phyloP scores from a whole-genome alignment of 805 yeast species.

The Barnettozyma pratensis region DNA sequence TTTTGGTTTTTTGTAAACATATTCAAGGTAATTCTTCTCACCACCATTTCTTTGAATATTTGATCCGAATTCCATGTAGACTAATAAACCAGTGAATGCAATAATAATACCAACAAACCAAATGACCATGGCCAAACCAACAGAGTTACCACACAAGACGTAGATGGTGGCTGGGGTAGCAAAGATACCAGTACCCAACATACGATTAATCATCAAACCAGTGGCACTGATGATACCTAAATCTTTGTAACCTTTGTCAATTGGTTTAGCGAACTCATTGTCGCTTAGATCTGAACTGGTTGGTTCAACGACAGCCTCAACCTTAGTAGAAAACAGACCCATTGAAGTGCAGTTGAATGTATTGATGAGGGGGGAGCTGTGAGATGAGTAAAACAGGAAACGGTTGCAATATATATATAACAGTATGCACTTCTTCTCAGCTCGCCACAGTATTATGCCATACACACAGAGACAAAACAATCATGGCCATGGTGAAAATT shows the following conservation, averaged over 20 bases:
- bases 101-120: slow-evolving; percentile 75
- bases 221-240: slow-evolving; percentile 55
- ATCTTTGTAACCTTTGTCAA: slow-evolving; percentile 37
- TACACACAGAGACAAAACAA: no score
- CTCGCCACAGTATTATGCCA: not conserved
- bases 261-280: slow-evolving; percentile 27
- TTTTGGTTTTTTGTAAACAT: slow-evolving; percentile 60
- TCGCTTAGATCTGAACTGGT: slow-evolving; percentile 13
- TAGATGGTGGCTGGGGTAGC: slow-evolving; percentile 60
- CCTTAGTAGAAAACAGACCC: not conserved
- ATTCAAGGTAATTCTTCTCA: slow-evolving; percentile 77
- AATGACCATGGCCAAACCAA: slow-evolving; percentile 64
- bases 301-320: slow-evolving; percentile 1
- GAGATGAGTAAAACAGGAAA: not conserved
- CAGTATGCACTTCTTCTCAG: not conserved
- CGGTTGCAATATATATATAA: not conserved
- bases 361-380: no score
- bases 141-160: slow-evolving; percentile 50
- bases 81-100: slow-evolving; percentile 58
- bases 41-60: slow-evolving; percentile 82
- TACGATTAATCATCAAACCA: slow-evolving; percentile 60
- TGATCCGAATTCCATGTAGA: slow-evolving; percentile 77
- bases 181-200: slow-evolving; percentile 75
- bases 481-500: no score
- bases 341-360: not conserved